Evolutionary conservation across 805 yeast species (phyloP).

Genomic region (Jamesozyma jinghongensis): DNA sequence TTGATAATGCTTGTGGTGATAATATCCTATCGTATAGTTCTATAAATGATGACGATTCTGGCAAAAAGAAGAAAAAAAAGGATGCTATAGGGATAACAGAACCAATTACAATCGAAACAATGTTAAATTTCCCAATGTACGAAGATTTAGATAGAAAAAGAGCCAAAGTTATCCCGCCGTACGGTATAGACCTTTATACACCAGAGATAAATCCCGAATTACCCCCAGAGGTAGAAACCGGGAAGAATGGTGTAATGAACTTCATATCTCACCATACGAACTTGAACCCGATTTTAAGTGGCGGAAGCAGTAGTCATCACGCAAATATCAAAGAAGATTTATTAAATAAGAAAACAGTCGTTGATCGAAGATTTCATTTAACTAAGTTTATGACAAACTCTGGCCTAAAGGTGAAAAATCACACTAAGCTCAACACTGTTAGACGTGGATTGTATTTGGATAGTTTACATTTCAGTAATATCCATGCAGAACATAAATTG

Average conservation of each 20-base stretch:
- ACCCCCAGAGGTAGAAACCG: background rate
- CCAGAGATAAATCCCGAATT: constrained; percentile 14
- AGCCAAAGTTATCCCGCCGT: constrained; percentile 27
- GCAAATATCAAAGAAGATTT: background rate
- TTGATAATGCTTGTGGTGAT: constrained; percentile 45
- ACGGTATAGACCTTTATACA: constrained; percentile 28
- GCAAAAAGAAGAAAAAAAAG: constrained; percentile 22
- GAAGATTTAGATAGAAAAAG: constrained; percentile 21
- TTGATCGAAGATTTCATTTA: constrained; percentile 8
- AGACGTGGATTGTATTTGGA: constrained; percentile 47
- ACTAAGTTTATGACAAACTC: constrained; percentile 17
- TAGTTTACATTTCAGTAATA: constrained; percentile 47
- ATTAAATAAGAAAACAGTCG: background rate
- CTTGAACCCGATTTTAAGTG: constrained; percentile 1
- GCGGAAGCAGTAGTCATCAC: background rate
- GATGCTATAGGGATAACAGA: constrained; percentile 19
- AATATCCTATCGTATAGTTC: constrained; percentile 50
- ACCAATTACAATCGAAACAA: constrained; percentile 24
- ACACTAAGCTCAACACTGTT: constrained; percentile 16
- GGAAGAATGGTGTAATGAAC: constrained; percentile 9
- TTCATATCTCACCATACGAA: constrained; percentile 11
- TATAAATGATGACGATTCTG: background rate
- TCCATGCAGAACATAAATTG: constrained; percentile 54
- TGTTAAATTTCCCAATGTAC: constrained; percentile 27
- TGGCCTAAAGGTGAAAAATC: constrained; percentile 12